phyloP scores from a whole-genome alignment of 2,329 filamentous ascomycete genomes.

The Diaporthe humulicola region DNA sequence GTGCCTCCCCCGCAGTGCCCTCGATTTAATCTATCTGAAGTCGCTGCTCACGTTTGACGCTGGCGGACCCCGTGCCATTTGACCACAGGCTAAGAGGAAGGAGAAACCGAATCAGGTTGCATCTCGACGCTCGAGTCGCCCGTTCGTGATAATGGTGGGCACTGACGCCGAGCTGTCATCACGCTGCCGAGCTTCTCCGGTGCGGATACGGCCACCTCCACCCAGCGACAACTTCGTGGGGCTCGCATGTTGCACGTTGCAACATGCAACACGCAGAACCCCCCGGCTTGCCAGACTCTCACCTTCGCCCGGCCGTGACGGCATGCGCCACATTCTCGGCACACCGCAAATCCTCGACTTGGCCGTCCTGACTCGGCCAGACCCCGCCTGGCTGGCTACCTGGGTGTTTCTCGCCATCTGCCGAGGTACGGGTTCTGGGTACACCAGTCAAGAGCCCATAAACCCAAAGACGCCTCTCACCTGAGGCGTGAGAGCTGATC shows the following conservation, averaged over 20 bases:
- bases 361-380: slow-evolving; percentile 4
- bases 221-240: not conserved
- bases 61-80: slow-evolving; percentile 16
- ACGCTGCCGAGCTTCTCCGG: not conserved
- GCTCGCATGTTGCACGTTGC: too few species aligned
- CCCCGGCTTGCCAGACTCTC: not conserved
- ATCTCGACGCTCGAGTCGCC: slow-evolving; percentile 14
- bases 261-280: not conserved
- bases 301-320: not conserved
- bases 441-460: not conserved
- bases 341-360: slow-evolving; percentile 5
- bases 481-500: not conserved
- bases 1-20: slow-evolving; percentile 24
- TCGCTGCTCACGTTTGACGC: slow-evolving; percentile 23
- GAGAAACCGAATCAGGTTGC: not conserved
- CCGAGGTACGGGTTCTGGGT: not conserved
- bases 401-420: not conserved
- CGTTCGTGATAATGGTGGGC: not conserved
- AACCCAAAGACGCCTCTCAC: not conserved
- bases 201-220: not conserved
- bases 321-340: not conserved
- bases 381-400: not conserved
- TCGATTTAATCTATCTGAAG: slow-evolving; percentile 23
- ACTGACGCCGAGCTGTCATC: not conserved
- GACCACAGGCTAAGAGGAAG: not conserved